Evolutionary conservation across 306 rosid genomes (phyloP).

Genomic region (Nissolia schottii): DNA sequence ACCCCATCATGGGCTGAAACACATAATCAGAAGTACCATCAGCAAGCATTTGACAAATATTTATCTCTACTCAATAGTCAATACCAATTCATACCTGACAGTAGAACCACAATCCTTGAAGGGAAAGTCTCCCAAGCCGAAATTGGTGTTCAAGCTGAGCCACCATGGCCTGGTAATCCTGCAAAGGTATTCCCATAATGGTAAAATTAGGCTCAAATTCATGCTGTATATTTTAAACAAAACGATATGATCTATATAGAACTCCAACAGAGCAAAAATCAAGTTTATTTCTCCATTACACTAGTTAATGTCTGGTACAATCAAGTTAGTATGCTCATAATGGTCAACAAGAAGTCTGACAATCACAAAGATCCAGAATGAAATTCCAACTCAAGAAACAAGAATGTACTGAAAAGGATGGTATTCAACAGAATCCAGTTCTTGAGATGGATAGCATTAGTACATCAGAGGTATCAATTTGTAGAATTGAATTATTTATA

Average conservation of each 20-base stretch:
- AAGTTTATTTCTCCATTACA: neutral
- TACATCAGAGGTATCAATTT: neutral
- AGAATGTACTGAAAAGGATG: neutral
- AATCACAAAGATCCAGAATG: neutral
- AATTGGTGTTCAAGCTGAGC: conserved; percentile 98
- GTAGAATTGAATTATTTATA: neutral
- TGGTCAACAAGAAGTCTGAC: neutral
- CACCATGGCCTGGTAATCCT: conserved; percentile 98
- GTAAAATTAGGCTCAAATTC: conserved; percentile 19
- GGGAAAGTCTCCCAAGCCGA: conserved; percentile 86
- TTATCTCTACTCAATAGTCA: conserved; percentile 8
- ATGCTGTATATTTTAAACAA: conserved; percentile 15
- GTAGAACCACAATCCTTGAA: conserved; percentile 98
- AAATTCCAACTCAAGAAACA: neutral
- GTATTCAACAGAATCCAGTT: neutral
- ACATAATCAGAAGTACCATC: conserved; percentile 13
- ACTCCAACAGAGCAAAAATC: neutral
- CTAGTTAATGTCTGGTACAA: conserved; percentile 6
- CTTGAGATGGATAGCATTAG: neutral
- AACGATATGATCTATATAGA: neutral
- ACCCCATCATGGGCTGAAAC: conserved; percentile 89
- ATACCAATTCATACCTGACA: conserved; percentile 69
- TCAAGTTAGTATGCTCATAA: conserved; percentile 4
- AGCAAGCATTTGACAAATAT: conserved; percentile 24
- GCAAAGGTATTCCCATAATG: conserved; percentile 12